phyloP scores from a whole-genome alignment of 2,329 filamentous ascomycete species.

The Fusarium subtropicale region DNA sequence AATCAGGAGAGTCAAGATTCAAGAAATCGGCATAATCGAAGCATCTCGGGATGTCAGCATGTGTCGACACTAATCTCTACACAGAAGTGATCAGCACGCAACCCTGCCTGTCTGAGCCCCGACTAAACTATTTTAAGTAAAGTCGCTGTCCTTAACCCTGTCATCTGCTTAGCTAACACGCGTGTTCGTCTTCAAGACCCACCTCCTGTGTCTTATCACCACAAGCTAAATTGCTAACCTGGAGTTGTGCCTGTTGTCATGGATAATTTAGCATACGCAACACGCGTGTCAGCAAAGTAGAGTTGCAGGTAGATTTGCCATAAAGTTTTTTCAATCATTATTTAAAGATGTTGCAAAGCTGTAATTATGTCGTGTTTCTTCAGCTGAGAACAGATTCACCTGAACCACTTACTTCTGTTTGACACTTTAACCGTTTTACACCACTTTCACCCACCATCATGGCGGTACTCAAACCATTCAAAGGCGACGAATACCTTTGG shows the following conservation, averaged over 20 bases:
- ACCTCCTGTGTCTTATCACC: not conserved
- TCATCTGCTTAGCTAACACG: constrained; percentile 23
- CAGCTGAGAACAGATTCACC: accelerated
- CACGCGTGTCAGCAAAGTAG: constrained; percentile 33
- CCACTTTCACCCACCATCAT: not conserved
- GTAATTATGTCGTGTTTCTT: not conserved
- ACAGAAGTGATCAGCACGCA: not conserved
- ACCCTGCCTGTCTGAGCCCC: not conserved
- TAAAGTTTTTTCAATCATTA: accelerated
- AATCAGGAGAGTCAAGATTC: too few species aligned
- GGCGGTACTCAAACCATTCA: constrained; percentile 14
- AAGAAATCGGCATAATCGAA: not conserved
- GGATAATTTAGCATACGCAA: too few species aligned
- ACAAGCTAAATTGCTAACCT: not conserved
- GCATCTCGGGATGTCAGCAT: not conserved
- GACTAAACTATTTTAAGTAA: accelerated
- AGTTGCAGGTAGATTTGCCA: accelerated
- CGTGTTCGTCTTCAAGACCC: constrained; percentile 2
- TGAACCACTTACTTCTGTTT: not conserved
- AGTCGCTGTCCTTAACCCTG: accelerated
- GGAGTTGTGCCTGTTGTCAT: not conserved
- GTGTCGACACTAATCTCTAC: not conserved
- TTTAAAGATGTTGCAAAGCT: not conserved
- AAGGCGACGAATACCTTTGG: constrained; percentile 36
- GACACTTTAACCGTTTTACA: too few species aligned